Evolutionary conservation across 176 grass and related monocot genomes (phyloP).

Genomic region (Aegilops bicornis): DNA sequence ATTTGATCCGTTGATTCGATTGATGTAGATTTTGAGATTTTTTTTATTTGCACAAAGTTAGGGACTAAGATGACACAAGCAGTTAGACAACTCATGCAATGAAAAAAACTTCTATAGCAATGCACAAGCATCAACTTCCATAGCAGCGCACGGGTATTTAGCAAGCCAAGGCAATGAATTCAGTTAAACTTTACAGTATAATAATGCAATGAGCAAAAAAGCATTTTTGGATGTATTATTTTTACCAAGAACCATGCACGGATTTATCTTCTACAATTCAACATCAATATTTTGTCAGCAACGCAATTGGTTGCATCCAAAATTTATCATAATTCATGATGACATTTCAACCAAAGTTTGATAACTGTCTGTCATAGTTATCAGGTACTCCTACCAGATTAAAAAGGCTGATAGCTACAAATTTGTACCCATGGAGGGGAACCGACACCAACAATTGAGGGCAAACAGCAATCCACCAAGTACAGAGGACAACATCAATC

Average conservation of each 20-base stretch:
- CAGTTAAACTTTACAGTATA: background rate
- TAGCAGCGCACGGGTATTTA: background rate
- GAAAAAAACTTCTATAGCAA: background rate
- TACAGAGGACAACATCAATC: constrained; percentile 5
- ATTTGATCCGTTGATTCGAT: background rate
- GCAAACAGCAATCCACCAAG: constrained; percentile 17
- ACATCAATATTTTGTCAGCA: background rate
- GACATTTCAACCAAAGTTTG: background rate
- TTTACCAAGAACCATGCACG: background rate
- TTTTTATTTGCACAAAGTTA: background rate
- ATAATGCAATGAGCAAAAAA: background rate
- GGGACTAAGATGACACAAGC: background rate
- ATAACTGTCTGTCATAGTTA: background rate
- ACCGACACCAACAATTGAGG: constrained; percentile 19
- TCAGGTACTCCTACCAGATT: background rate
- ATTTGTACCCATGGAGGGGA: background rate
- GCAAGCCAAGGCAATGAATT: background rate
- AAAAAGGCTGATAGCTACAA: background rate
- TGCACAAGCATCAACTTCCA: background rate
- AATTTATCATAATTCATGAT: background rate
- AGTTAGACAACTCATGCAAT: background rate
- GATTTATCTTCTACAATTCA: background rate
- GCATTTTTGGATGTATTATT: background rate
- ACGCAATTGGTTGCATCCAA: background rate
- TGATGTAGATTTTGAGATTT: background rate